Conservation (phyloP, 2,329 filamentous ascomycete genomes). For the Penicillium sp. region DNA sequence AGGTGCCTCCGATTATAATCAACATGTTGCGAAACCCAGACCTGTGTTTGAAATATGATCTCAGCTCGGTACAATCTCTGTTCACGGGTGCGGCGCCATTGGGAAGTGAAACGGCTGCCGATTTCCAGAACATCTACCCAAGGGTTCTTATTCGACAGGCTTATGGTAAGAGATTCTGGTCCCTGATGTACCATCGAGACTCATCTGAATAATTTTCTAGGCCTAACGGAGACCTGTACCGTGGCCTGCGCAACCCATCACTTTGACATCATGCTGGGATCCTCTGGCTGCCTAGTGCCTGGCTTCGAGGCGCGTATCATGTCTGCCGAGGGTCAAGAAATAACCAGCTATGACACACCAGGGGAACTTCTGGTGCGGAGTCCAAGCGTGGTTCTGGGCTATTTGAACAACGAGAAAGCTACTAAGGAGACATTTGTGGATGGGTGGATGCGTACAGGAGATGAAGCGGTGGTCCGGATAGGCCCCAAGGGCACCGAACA, state of each 20-base stretch:
- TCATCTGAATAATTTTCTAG: conserved; percentile 33
- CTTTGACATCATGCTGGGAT: conserved; percentile 67
- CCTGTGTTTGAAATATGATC: conserved; percentile 63
- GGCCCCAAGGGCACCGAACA: conserved; percentile 70
- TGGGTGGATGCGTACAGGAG: conserved; percentile 80
- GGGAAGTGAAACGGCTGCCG: conserved; percentile 67
- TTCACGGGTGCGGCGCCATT: conserved; percentile 78
- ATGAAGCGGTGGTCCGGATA: conserved; percentile 70
- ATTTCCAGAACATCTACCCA: conserved; percentile 61
- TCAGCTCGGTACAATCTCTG: conserved; percentile 63
- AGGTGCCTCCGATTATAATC: conserved; percentile 80
- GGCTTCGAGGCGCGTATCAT: conserved; percentile 65
- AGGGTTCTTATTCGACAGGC: conserved; percentile 66
- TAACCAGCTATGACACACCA: conserved; percentile 67
- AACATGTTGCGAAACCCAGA: conserved; percentile 65
- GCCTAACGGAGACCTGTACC: conserved; percentile 73
- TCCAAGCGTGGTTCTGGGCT: conserved; percentile 75
- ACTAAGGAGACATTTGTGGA: conserved; percentile 77
- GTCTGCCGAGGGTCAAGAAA: conserved; percentile 65
- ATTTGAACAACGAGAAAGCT: conserved; percentile 81
- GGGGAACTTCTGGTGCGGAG: conserved; percentile 79
- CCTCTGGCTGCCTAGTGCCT: conserved; percentile 68
- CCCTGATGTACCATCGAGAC: not conserved
- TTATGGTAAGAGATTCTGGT: conserved; percentile 55
- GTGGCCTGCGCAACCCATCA: conserved; percentile 59